phyloP scores from a whole-genome alignment of 2,329 filamentous ascomycete species.

The Penicillium sp. region DNA sequence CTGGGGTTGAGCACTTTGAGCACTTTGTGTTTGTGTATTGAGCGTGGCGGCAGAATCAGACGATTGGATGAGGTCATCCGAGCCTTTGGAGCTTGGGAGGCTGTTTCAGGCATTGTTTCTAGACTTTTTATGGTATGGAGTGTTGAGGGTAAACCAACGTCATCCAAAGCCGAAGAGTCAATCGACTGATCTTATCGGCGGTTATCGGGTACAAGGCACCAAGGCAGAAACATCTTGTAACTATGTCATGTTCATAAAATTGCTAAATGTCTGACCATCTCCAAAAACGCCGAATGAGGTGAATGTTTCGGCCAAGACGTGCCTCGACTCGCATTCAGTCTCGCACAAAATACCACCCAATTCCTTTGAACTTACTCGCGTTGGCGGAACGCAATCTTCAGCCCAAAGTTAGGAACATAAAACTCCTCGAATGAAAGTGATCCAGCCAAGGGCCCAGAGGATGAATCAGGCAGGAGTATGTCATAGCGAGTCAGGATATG shows the following conservation, averaged over 20 bases:
- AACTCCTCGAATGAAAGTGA: conserved; percentile 28
- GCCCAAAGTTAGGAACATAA: conserved; percentile 23
- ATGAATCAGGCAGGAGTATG: conserved; percentile 12
- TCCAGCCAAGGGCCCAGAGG: conserved; percentile 7
- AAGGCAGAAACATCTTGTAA: background rate
- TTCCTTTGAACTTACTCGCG: conserved; percentile 26
- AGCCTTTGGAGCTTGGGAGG: conserved; percentile 15
- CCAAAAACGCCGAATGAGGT: background rate
- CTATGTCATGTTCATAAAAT: background rate
- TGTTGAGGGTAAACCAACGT: background rate
- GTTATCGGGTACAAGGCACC: background rate
- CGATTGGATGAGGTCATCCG: conserved; percentile 33
- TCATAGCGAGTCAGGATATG: conserved; percentile 19
- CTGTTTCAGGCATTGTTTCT: conserved; percentile 6
- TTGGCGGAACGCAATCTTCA: conserved; percentile 34
- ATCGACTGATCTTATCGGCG: background rate
- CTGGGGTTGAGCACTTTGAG: conserved; percentile 26
- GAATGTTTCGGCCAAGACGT: background rate
- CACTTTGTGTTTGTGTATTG: conserved; percentile 1
- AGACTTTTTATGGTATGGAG: background rate
- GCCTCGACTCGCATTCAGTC: background rate
- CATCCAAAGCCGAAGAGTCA: background rate
- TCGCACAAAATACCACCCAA: background rate
- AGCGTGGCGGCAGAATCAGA: conserved; percentile 18
- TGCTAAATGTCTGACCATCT: no score